Base-by-base conservation (phyloP, 2,329 filamentous ascomycete genomes). In the Diaporthe sp. region DNA sequence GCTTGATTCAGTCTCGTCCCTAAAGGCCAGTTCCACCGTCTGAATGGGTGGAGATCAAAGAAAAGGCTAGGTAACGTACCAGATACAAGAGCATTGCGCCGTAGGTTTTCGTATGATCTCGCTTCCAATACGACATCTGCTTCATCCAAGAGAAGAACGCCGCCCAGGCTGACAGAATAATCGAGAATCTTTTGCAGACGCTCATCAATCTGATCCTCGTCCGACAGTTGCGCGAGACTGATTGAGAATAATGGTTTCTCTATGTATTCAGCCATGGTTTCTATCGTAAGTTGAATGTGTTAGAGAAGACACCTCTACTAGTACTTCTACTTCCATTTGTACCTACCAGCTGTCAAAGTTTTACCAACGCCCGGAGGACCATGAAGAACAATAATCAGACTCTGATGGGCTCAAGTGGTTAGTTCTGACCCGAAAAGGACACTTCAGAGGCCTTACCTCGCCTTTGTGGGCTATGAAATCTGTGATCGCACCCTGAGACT, bases 91-190 rank as follows among this genome's bases (percentile, higher is more conserved):
- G 49, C 49, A 53, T 53, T 53, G 12, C 62, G 37, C 4, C 19
- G 22, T 7, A 68, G 15, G 31, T 68, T 46, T 19, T 68, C 37
- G 31, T 31, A 68, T 4, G 62, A 46, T 15, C 62, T 39, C 15
- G 62, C 62, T 49, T 68, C 62, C 6, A 68, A 37, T 10, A 68
- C 37, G 13, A 68, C 62, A 19, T 68, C 62, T 22, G 62, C 62
- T 46, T 68, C 62, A 28, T 68, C 62, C 49, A 53, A 28, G 49
- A 53, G 49, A 53, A 53, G 49, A 28, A 53, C 49, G 3, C 49
- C 49, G 2, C 12, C 8, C n/a, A 53, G 9, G 2, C n/a, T 53
- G 49, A 53, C 49, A 9, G 49, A 53, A 53, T 28, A 13, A 2
- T 53, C 49, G 12, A 53, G 25, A 22, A 53, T 53, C 22, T 10